These are phyloP conservation scores for Colletotrichum godetiae DNA, from an alignment of 2,329 filamentous ascomycete species.

Conservation along the genomic window DNA sequence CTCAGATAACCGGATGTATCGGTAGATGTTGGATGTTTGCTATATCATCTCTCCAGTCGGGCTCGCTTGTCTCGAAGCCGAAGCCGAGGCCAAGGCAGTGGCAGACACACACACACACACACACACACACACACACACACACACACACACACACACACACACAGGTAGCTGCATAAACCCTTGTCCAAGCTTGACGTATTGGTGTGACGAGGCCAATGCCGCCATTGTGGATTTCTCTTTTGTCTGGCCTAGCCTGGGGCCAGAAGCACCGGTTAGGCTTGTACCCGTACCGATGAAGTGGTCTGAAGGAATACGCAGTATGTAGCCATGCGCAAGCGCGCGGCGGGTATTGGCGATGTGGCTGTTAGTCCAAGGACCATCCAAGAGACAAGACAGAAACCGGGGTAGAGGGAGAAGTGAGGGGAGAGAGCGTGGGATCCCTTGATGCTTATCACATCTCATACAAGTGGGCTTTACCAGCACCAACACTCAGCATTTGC, in stretches of 20 bases:
- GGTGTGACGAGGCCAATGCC: neutral
- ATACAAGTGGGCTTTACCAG: too few relatives aligned
- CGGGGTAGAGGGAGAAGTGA: neutral
- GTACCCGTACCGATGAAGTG: neutral
- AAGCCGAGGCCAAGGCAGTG: neutral
- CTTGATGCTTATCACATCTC: neutral
- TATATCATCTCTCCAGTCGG: too few relatives aligned
- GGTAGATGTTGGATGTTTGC: too few relatives aligned
- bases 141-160: neutral
- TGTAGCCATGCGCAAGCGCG: neutral
- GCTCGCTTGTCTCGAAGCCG: neutral
- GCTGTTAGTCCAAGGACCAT: neutral
- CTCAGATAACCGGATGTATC: neutral
- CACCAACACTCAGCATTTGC: too few relatives aligned
- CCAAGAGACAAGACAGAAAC: neutral
- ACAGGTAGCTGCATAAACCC: neutral
- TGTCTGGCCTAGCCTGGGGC: neutral
- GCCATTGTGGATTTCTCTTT: neutral
- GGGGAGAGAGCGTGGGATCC: neutral
- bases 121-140: neutral
- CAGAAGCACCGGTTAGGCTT: neutral
- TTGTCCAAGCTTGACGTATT: neutral
- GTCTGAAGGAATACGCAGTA: neutral
- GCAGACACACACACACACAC: neutral
- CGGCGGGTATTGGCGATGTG: neutral